A percentile compares a stretch with the other conserved stretches of the same genome.
Evolutionary conservation across 2,329 filamentous ascomycete genomes (phyloP).

Genomic region (Tolypocladium amazonense): DNA sequence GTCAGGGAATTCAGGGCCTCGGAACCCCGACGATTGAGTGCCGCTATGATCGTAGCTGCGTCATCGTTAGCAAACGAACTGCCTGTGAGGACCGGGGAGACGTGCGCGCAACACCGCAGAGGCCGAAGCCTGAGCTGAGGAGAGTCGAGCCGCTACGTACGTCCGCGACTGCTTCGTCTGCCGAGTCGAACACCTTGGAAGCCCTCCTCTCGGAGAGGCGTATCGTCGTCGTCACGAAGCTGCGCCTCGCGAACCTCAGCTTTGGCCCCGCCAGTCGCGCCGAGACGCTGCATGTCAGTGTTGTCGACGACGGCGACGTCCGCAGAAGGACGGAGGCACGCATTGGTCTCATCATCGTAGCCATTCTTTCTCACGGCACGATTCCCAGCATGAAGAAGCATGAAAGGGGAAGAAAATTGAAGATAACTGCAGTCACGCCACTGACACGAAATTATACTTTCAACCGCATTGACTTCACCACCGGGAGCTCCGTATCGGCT

Average conservation of each 20-base stretch:
- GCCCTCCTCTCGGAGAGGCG: conserved; percentile 14
- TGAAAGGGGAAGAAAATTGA: not conserved
- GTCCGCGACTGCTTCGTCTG: conserved; percentile 60
- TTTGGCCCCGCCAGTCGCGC: not conserved
- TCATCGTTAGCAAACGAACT: not conserved
- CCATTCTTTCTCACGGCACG: not conserved
- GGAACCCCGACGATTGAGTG: conserved; percentile 48
- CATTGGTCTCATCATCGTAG: not conserved
- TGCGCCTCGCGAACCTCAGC: not conserved
- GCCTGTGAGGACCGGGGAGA: not conserved
- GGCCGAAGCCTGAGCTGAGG: conserved; percentile 71
- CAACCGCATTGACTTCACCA: not conserved
- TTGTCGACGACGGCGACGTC: not conserved
- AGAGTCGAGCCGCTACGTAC: conserved; percentile 60
- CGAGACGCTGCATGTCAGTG: not conserved
- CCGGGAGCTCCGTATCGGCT: not conserved
- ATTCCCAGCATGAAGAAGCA: not conserved
- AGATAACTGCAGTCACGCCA: not conserved
- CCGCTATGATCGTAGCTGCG: conserved; percentile 59
- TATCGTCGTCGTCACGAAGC: conserved; percentile 3
- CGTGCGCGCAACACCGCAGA: conserved; percentile 63
- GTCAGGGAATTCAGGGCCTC: conserved; percentile 57
- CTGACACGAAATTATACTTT: not conserved
- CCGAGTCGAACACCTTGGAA: conserved; percentile 41
- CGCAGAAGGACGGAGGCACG: not conserved